Conservation (phyloP, 495 filamentous ascomycete species). For the Neurospora sp. region DNA sequence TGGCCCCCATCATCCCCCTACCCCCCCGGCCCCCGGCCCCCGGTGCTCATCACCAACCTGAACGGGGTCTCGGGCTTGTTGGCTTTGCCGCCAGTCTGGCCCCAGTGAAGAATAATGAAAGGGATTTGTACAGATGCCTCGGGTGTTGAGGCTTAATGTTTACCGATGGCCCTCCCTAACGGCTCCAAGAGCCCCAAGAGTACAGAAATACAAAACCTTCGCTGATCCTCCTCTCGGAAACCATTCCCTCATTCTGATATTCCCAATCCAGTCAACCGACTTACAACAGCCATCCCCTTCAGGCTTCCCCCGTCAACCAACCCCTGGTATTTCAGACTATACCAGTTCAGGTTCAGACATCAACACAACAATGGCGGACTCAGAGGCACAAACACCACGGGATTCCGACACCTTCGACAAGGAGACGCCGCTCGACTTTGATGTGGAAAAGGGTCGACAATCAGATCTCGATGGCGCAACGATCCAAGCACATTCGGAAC, state of each 20-base stretch:
- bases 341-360: background rate
- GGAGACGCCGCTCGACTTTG: conserved; percentile 1
- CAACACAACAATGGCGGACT: conserved; percentile 12
- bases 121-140: background rate
- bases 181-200: background rate
- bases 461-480: conserved; percentile 18
- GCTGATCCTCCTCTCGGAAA: background rate
- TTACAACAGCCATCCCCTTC: background rate
- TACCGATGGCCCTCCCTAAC: background rate
- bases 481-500: conserved; percentile 5
- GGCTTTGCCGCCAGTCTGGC: background rate
- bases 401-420: conserved; percentile 1
- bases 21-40: background rate
- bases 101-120: background rate
- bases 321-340: background rate
- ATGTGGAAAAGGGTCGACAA: conserved; percentile 15
- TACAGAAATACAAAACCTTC: background rate
- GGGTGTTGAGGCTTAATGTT: background rate
- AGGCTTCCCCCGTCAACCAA: background rate
- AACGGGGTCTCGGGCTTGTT: background rate
- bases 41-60: background rate
- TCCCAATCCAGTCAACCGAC: background rate
- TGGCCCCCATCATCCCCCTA: background rate
- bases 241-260: background rate
- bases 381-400: background rate